Evolutionary conservation across 2,329 filamentous ascomycete genomes (phyloP).

Genomic region (Calonectria hongkongensis): DNA sequence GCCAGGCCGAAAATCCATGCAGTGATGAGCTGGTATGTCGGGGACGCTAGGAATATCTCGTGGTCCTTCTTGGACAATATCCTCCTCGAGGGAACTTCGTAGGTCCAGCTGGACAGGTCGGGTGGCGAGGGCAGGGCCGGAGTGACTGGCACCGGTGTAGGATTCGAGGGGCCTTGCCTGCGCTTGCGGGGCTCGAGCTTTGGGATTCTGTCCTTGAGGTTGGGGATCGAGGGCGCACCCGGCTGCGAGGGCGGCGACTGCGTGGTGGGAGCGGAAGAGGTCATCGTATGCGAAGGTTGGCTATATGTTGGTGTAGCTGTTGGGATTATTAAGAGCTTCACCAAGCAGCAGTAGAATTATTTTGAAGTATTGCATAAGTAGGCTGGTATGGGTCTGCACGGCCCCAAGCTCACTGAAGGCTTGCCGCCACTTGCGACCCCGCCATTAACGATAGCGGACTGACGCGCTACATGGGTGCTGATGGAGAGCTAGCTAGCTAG

Average conservation of each 20-base stretch:
- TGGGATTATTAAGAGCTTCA: slow-evolving; percentile 21
- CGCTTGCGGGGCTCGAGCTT: slow-evolving; percentile 80
- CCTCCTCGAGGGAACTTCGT: slow-evolving; percentile 81
- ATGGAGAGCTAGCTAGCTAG: not conserved
- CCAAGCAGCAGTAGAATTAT: not conserved
- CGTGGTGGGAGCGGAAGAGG: slow-evolving; percentile 46
- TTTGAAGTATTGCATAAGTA: slow-evolving; percentile 5
- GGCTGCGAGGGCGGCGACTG: slow-evolving; percentile 39
- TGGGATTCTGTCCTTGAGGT: slow-evolving; percentile 74
- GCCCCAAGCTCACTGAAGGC: slow-evolving; percentile 3
- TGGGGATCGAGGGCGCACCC: slow-evolving; percentile 53
- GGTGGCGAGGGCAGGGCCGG: slow-evolving; percentile 83
- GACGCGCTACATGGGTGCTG: not conserved
- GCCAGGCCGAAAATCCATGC: slow-evolving; percentile 92
- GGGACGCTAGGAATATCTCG: slow-evolving; percentile 85
- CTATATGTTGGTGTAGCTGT: slow-evolving; percentile 27
- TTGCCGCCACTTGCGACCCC: slow-evolving; percentile 2
- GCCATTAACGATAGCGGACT: slow-evolving; percentile 6
- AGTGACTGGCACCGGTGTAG: slow-evolving; percentile 82
- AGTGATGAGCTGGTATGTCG: slow-evolving; percentile 84
- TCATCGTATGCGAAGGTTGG: slow-evolving; percentile 47
- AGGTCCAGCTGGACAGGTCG: slow-evolving; percentile 75
- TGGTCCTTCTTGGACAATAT: slow-evolving; percentile 90
- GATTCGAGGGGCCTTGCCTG: slow-evolving; percentile 70
- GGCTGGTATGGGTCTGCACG: not conserved